These are phyloP conservation scores for Dacryopinax primogenitus DNA, from an alignment of 768 basidiomycete genomes.

Conservation along the genomic window DNA sequence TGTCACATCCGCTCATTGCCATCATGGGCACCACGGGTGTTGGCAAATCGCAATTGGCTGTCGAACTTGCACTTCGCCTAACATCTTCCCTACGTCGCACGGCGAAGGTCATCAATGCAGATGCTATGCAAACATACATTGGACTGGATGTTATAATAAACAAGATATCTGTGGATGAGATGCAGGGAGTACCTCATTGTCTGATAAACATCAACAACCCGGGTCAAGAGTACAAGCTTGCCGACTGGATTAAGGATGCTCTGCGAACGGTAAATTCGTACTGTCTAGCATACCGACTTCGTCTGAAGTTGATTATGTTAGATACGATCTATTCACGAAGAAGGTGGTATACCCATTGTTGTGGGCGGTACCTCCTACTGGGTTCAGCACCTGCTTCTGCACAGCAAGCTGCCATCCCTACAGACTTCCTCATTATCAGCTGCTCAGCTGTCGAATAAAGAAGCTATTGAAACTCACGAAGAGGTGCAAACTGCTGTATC, in stretches of 20 bases:
- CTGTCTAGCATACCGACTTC: not conserved
- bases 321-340: slow-evolving; percentile 16
- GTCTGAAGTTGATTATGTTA: not conserved
- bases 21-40: slow-evolving; percentile 90
- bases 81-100: not conserved
- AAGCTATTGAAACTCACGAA: not conserved
- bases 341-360: slow-evolving; percentile 75
- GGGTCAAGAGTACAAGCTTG: slow-evolving; percentile 74
- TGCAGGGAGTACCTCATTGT: slow-evolving; percentile 70
- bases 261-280: slow-evolving; percentile 48
- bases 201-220: slow-evolving; percentile 81
- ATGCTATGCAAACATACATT: slow-evolving; percentile 92
- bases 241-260: slow-evolving; percentile 80
- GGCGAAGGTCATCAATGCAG: slow-evolving; percentile 81
- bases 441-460: slow-evolving; percentile 22
- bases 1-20: slow-evolving; percentile 50
- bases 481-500: slow-evolving; percentile 38
- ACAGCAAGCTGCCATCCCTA: slow-evolving; percentile 44
- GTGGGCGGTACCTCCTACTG: slow-evolving; percentile 97
- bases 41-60: slow-evolving; percentile 84
- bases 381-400: slow-evolving; percentile 91
- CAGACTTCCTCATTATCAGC: not conserved
- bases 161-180: slow-evolving; percentile 69
- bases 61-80: slow-evolving; percentile 61
- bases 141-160: slow-evolving; percentile 92